Base-by-base conservation (phyloP, 2,329 filamentous ascomycete genomes). In the Tolypocladium tundrense region DNA sequence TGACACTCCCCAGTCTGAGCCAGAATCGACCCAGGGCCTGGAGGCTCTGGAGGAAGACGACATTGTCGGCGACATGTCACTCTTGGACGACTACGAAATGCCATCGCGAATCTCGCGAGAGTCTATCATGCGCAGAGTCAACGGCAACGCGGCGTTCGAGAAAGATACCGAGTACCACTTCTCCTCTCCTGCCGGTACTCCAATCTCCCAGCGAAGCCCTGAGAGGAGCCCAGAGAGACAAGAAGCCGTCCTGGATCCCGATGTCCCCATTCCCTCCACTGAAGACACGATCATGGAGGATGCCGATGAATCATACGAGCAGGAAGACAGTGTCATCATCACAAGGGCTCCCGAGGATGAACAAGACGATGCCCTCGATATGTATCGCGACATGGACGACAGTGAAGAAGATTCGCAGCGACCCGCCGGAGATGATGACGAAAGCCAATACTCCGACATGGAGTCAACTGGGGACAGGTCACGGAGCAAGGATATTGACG, bases 81-180 rank as follows among this genome's bases (percentile, higher is more conserved):
- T 79, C 13, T 71, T 86, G 58, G 78, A 81, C 60, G 82, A 86
- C 59, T 88, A 87, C 64, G 79, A 88, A 62, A 75, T 88, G 16
- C 90, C 86, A 21, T 81, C 88, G 13, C 88, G 88, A 57, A 96
- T 97, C 68, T 97, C 93, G 10, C 85, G 93, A 42, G 94, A 97
- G 70, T 96, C 92, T 0, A 97, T 97, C 64, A 78, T 97, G 65
- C 87, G 90, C 56, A 91, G 93, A 61, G 87, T 97, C 57, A 90
- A 94, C 69, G 90, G 80, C 53, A 81, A 79, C 64, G 73, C 78
- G 60, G 64, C 72, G 53, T 77, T 81, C 51, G 82, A 85, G 24
- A 74, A 77, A 59, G 79, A 85, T 57, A 83, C 86, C 4, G 82
- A 86, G 58, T 86, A 83, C 62, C 81, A 82, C 64, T 84, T 87